Base-by-base conservation (phyloP, 1,139 yeast species). In the Keqinozyma sinolaborantium region DNA sequence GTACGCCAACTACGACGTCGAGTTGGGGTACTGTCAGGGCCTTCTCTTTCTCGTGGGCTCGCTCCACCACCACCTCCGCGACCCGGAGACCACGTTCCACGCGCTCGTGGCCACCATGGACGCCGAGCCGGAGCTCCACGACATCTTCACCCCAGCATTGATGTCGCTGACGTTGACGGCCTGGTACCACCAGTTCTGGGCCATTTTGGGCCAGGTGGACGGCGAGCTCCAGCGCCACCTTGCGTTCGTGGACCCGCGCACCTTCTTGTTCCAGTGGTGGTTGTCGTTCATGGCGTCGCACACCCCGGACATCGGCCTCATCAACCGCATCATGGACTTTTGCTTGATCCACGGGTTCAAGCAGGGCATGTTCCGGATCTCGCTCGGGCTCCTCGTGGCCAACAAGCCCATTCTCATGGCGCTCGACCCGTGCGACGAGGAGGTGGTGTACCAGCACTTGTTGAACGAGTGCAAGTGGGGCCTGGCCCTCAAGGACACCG, bases 21-120 rank as follows among this genome's bases (percentile, higher is more conserved):
- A 79, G 44, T 74, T 80, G 40, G 87, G 87, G 6, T 80, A 80
- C 50, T 80, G 87, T 50, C 87, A 80, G 51, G 87, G 87, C 4
- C 58, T 81, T 19, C 70, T 82, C 18, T 81, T 81, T 47, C 57
- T 81, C 26, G 84, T 79, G 9, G 85, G 84, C 3, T 79, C 81
- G 6, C 56, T 80, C 32, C 64, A 75, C 39, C 69, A 77, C 52
- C 67, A 64, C 61, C 76, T 63, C 57, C 61, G 64, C 38, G 70
- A 72, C 38, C 47, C 56, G 14, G 64, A 53, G 52, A 63, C 61
- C 56, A 80, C 66, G 24, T 79, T 69, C 58, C 82, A 68, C 56
- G 68, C 75, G 11, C 60, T 81, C 38, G 73, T 77, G 23, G 70
- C 72, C 29, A 63, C 79, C 25, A 77, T 80, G 83, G 85, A 80